Evolutionary conservation across 2,329 filamentous ascomycete species (phyloP), one percentile per base, ranked within the genome.

Genomic region (Tolypocladium pustulatum): DNA sequence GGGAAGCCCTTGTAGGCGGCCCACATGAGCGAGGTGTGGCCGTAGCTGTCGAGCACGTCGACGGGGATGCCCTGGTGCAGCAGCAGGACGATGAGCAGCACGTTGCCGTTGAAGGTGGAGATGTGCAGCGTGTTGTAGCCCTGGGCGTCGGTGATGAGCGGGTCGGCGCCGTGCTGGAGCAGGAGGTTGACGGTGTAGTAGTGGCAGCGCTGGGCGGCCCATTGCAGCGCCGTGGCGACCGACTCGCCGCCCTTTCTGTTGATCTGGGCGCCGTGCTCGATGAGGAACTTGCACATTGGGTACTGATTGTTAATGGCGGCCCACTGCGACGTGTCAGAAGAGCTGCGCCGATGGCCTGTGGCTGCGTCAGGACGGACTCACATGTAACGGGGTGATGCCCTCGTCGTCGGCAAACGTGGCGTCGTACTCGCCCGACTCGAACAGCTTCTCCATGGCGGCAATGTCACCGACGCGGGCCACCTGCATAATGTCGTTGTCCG

Each of bases 231-330:
- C 51, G 94, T 97, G 20, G 94, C 93, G 49, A 96, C 82, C 12
- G 92, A 96, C 69, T 97, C 93, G 72, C 94, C 94, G 72, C 95
- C 94, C 73, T 95, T 96, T 62, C 86, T 88, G 75, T 99, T 97
- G 68, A 97, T 88, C 70, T 96, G 89, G 69, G 92, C 94, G 68
- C 91, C 91, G 62, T 78, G 75, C 55, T 83, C 89, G 70, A 99
- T 83, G 52, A 99, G 85, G 74, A 95, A 97, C 73, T 94, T 93
- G 82, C 93, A 97, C 79, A 97, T 91, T 65, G 90, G 90, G 76
- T 93, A 95, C 72, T 97, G 94, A 70, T 97, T 97, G 77, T 99
- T 99, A 73, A 99, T 97, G 41, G 95, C 91, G 54, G 94, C 94
- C 94, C 94, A 99, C 91, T 99, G 71, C 57, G 65, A 53, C 13